Conservation (phyloP, 306 rosid species). For the Vigna reflexopilosa region DNA sequence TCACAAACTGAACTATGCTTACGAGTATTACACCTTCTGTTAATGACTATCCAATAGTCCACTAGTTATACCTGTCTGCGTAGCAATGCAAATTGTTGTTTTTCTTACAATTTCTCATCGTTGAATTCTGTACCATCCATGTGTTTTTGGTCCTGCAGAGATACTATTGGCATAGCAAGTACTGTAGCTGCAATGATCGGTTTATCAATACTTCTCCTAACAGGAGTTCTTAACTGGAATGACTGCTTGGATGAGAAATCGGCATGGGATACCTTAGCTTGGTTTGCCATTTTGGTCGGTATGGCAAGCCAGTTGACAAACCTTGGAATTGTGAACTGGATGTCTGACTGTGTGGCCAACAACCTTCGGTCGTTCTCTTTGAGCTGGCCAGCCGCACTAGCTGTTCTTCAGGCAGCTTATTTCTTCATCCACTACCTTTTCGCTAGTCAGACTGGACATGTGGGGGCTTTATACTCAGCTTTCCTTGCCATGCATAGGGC, state of each 20-base stretch:
- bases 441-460: constrained; percentile 98
- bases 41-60: constrained; percentile 9
- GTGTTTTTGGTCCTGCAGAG: constrained; percentile 60
- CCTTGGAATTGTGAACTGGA: constrained; percentile 86
- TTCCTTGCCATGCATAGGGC: constrained; percentile 96
- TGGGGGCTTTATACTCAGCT: constrained; percentile 90
- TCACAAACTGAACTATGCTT: constrained; percentile 3
- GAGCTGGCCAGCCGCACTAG: constrained; percentile 87
- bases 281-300: constrained; percentile 95
- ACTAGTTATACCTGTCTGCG: neutral
- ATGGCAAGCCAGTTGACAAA: constrained; percentile 94
- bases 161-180: constrained; percentile 74
- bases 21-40: constrained; percentile 22
- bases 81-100: constrained; percentile 14
- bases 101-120: constrained; percentile 21
- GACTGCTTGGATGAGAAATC: constrained; percentile 92
- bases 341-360: constrained; percentile 75
- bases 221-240: constrained; percentile 92
- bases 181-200: constrained; percentile 95
- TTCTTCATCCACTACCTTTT: constrained; percentile 94
- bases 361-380: constrained; percentile 67
- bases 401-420: constrained; percentile 87
- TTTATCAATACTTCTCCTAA: constrained; percentile 76
- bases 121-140: constrained; percentile 34
- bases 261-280: constrained; percentile 97